Evolutionary conservation across 345 rosid genomes (phyloP).

Genomic region (Syzygium jambos): DNA sequence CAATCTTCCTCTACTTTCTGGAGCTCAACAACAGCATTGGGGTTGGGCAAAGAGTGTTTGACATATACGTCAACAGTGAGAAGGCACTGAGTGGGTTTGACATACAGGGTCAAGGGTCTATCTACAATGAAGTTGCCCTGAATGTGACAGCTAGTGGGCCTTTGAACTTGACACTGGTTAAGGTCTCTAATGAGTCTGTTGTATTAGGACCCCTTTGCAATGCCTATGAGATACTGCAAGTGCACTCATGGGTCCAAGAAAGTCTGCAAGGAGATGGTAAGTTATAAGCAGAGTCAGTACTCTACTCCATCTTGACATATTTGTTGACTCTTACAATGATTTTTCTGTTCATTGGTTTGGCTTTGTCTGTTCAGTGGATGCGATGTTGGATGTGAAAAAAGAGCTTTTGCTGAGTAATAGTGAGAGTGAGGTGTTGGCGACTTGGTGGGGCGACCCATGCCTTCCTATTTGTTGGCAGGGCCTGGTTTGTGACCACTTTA

Average conservation of each 20-base stretch:
- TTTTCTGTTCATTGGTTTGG: neutral
- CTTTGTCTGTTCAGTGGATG: constrained; percentile 19
- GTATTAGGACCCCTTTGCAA: constrained; percentile 49
- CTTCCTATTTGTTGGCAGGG: constrained; percentile 42
- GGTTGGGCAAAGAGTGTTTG: constrained; percentile 41
- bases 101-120: constrained; percentile 24
- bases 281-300: neutral
- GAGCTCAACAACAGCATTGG: constrained; percentile 27
- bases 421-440: constrained; percentile 11
- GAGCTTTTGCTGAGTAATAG: constrained; percentile 24
- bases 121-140: constrained; percentile 21
- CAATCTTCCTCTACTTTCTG: constrained; percentile 55
- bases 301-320: neutral
- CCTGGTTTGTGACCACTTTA: constrained; percentile 22
- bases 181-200: constrained; percentile 21
- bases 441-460: constrained; percentile 80
- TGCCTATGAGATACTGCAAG: constrained; percentile 54
- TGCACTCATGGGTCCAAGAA: constrained; percentile 20
- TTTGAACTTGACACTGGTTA: constrained; percentile 46
- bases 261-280: constrained; percentile 34
- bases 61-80: constrained; percentile 33
- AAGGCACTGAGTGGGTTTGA: constrained; percentile 21
- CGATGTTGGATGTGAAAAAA: constrained; percentile 16
- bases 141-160: constrained; percentile 26
- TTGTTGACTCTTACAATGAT: neutral